Evolutionary conservation across 2,329 filamentous ascomycete species (phyloP).

Genomic region (Penicillium sp.): DNA sequence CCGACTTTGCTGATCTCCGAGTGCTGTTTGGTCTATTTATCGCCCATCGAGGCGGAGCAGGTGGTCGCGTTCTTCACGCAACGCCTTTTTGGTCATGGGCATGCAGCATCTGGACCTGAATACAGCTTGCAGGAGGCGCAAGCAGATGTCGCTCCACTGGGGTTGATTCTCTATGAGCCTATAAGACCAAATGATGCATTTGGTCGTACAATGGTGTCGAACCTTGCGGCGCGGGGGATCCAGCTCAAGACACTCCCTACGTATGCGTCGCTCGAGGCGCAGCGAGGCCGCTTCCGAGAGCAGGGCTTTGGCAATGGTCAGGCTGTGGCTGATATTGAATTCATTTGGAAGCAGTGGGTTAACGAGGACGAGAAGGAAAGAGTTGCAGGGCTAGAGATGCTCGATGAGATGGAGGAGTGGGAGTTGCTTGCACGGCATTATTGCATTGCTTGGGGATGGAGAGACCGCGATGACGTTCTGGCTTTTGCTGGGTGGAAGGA

Average conservation of each 20-base stretch:
- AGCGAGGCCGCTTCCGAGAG: constrained; percentile 63
- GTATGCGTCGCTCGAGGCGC: constrained; percentile 67
- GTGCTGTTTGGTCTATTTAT: constrained; percentile 90
- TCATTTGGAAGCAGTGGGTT: constrained; percentile 79
- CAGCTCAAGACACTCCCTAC: constrained; percentile 75
- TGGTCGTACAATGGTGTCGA: constrained; percentile 86
- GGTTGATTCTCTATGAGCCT: constrained; percentile 82
- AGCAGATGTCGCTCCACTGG: constrained; percentile 49
- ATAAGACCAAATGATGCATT: constrained; percentile 81
- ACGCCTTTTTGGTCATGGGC: constrained; percentile 44
- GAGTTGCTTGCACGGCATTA: constrained; percentile 83
- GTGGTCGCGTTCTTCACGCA: constrained; percentile 65
- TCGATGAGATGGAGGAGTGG: constrained; percentile 97
- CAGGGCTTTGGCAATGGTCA: constrained; percentile 64
- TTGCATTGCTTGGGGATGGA: constrained; percentile 84
- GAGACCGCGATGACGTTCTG: constrained; percentile 43
- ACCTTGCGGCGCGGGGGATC: constrained; percentile 78
- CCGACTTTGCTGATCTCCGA: constrained; percentile 90
- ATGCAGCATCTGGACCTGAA: constrained; percentile 13
- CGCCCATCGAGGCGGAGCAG: constrained; percentile 59
- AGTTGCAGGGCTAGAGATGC: constrained; percentile 74
- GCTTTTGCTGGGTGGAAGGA: constrained; percentile 39
- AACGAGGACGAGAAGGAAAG: constrained; percentile 68
- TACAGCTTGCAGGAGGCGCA: constrained; percentile 5
- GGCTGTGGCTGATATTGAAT: constrained; percentile 59